These are phyloP conservation scores for Sclerospora graminicola DNA, from an alignment of 352 stramenopile genomes.

Conservation along the genomic window DNA sequence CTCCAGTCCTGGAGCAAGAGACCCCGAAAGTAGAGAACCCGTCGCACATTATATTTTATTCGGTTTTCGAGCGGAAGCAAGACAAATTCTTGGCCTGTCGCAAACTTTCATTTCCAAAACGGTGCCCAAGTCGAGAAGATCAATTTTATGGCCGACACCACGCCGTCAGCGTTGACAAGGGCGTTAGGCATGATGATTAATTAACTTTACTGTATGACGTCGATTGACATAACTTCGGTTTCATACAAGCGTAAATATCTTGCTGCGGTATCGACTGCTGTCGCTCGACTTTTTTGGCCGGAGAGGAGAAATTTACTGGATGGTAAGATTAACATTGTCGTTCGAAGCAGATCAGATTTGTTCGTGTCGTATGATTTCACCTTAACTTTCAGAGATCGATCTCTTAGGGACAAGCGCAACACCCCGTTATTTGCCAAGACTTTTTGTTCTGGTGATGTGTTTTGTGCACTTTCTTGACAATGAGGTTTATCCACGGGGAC, in stretches of 20 bases:
- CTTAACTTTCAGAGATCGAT: constrained; percentile 14
- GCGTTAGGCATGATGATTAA: constrained; percentile 81
- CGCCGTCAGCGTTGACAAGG: constrained; percentile 26
- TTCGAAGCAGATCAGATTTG: too few species aligned
- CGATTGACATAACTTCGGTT: constrained; percentile 58
- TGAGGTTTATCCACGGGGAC: too few species aligned
- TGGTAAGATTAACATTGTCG: constrained; percentile 21
- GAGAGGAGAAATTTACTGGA: constrained; percentile 44
- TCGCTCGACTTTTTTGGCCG: constrained; percentile 45
- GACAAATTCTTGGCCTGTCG: constrained; percentile 74
- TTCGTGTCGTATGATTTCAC: background rate
- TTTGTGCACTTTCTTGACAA: too few species aligned
- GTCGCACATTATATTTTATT: constrained; percentile 85
- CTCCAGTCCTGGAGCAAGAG: too few species aligned
- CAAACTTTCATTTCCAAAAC: constrained; percentile 82
- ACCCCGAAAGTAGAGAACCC: too few species aligned
- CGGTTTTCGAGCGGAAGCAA: constrained; percentile 62
- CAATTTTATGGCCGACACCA: constrained; percentile 54
- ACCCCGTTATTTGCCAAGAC: constrained; percentile 66
- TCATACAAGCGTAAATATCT: constrained; percentile 73
- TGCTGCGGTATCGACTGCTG: constrained; percentile 41
- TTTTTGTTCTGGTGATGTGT: constrained; percentile 44
- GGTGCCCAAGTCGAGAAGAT: too few species aligned
- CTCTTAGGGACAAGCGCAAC: constrained; percentile 38
- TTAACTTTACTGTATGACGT: constrained; percentile 81